phyloP scores from a whole-genome alignment of 169 alveolate genomes.

The Babesia sp. region DNA sequence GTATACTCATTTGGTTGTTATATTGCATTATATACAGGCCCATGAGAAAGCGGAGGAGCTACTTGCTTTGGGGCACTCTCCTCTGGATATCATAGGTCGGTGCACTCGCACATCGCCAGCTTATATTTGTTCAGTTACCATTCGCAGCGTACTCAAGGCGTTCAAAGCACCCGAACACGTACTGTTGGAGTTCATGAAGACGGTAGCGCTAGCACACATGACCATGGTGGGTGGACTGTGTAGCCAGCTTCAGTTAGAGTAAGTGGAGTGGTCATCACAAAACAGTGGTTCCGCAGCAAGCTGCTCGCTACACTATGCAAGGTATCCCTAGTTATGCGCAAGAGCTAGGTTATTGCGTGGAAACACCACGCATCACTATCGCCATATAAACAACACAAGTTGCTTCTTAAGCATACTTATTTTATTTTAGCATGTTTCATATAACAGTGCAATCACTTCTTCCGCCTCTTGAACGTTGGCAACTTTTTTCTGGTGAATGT shows the following conservation, averaged over 20 bases:
- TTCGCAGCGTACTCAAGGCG: constrained; percentile 72
- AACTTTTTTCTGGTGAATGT: constrained; percentile 23
- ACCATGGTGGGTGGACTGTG: constrained; percentile 58
- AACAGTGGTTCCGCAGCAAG: constrained; percentile 7
- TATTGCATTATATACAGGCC: constrained; percentile 33
- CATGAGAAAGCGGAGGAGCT: constrained; percentile 56
- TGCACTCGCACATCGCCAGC: not conserved
- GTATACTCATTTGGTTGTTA: not conserved
- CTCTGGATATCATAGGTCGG: constrained; percentile 79
- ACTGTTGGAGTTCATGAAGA: constrained; percentile 73
- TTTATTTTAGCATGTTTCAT: too few relatives aligned
- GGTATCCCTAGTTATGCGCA: constrained; percentile 42
- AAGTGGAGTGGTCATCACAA: not conserved
- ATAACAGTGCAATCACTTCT: constrained; percentile 40
- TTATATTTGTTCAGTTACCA: constrained; percentile 62
- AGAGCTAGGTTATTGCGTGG: not conserved
- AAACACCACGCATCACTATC: not conserved
- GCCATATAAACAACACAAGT: not conserved
- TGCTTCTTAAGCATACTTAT: too few relatives aligned
- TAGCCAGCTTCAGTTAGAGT: constrained; percentile 63
- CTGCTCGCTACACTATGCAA: constrained; percentile 63
- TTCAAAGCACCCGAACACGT: constrained; percentile 75
- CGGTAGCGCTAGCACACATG: constrained; percentile 65
- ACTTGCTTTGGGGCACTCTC: constrained; percentile 84
- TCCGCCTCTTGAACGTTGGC: constrained; percentile 50